These are phyloP conservation scores for Cardamine resedifolia DNA, from an alignment of 345 rosid species.

Conservation along the genomic window DNA sequence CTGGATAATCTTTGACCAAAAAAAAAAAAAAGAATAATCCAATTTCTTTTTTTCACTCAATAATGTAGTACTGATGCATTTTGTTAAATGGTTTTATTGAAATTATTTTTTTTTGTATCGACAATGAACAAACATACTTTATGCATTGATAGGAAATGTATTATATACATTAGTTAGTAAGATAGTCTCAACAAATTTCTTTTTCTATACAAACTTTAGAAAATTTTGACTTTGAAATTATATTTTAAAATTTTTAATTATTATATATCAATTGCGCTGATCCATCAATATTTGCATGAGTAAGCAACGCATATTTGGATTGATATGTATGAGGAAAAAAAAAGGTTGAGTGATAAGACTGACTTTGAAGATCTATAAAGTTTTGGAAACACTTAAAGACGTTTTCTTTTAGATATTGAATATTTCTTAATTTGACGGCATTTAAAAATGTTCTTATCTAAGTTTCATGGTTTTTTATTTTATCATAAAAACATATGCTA, in stretches of 20 bases:
- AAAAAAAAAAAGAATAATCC: too few species aligned
- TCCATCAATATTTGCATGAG: constrained; percentile 5
- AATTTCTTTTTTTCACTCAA: neutral
- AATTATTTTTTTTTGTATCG: neutral
- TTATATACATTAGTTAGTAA: neutral
- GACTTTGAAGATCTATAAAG: constrained; percentile 4
- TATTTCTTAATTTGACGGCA: constrained; percentile 10
- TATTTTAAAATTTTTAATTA: neutral
- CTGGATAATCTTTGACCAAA: too few species aligned
- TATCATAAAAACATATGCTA: constrained; percentile 19
- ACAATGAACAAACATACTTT: neutral
- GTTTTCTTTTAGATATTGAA: neutral
- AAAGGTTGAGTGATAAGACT: constrained; percentile 9
- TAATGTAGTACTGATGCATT: neutral
- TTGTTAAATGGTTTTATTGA: neutral
- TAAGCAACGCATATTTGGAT: neutral
- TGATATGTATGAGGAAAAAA: neutral
- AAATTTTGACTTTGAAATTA: neutral
- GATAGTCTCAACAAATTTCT: neutral
- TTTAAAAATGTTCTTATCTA: neutral
- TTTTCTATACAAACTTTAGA: neutral
- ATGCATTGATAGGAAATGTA: neutral
- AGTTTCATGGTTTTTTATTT: neutral
- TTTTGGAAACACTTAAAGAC: neutral
- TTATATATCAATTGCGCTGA: neutral